A percentile compares a stretch with the other conserved stretches of the same genome.
phyloP scores from a whole-genome alignment of 2,329 filamentous ascomycete genomes.

The Hypoxylon sp. region DNA sequence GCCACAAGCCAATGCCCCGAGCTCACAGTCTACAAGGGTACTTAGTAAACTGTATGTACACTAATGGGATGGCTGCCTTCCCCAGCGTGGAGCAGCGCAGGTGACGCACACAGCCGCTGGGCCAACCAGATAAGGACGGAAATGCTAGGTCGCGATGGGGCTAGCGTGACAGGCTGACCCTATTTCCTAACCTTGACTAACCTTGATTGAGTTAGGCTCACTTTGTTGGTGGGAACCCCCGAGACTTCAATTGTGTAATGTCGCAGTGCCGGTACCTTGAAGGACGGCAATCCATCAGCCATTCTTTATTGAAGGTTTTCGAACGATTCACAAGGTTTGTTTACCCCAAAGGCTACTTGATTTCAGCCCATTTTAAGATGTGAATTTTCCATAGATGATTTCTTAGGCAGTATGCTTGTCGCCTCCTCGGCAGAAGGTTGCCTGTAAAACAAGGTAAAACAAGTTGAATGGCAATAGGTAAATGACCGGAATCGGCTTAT shows the following conservation, averaged over 20 bases:
- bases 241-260: conserved; percentile 19
- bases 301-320: conserved; percentile 5
- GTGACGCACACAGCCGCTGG: conserved; percentile 54
- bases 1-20: conserved; percentile 33
- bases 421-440: background rate
- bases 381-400: background rate
- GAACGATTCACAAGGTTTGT: conserved; percentile 14
- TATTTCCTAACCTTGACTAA: conserved; percentile 21
- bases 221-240: conserved; percentile 33
- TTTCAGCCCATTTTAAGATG: conserved; percentile 11
- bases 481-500: conserved; percentile 35
- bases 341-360: background rate
- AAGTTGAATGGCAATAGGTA: conserved; percentile 4
- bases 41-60: conserved; percentile 29
- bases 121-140: conserved; percentile 45
- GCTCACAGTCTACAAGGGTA: conserved; percentile 33
- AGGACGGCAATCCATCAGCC: conserved; percentile 25
- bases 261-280: conserved; percentile 18
- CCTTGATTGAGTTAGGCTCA: conserved; percentile 8
- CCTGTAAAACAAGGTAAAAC: background rate
- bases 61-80: conserved; percentile 45
- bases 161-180: conserved; percentile 42
- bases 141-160: conserved; percentile 35
- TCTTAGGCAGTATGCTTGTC: background rate
- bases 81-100: conserved; percentile 51